Base-by-base conservation (phyloP, 176 grass and related monocot genomes). In the Aechmea fasciata region DNA sequence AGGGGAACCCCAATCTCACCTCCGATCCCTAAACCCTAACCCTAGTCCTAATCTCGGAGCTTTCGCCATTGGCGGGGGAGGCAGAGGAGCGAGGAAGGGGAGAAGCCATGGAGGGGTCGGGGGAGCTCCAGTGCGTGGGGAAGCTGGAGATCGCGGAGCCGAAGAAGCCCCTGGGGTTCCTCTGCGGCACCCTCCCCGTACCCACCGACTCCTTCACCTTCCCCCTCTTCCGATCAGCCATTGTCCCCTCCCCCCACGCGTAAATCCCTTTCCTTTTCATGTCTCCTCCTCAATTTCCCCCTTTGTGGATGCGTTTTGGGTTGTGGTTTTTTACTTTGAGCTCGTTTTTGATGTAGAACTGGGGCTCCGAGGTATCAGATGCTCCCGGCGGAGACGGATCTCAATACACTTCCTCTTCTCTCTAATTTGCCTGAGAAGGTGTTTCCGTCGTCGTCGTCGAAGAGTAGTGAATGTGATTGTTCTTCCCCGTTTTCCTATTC, bases 321-420 rank as follows among this genome's bases (percentile, higher is more conserved):
- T 64, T 12, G 52, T 83, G 64, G 72, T 69, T 72, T 50, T 50
- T 70, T 49, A 11, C 55, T 3, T n/a, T 83, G 41, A 33, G 64
- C 13, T 59, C 13, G 20, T 52, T 66, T 53, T 74, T 66, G 14
- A 26, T 90, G 73, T 73, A 97, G 94, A 70, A 90, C 71, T 57
- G 94, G 80, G 63, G 94, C 86, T 74, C 94, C 94, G 49, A 87
- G 87, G 75, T 97, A 97, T 71, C 94, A 97, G 83, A 97, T 97
- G 94, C 79, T 97, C 29, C 94, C 94, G 11, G 65, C 88, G 64
- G 89, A 97, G 79, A 97, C 94, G 69, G 89, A 97, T 77, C 94
- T 97, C 41, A 97, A 97, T 62, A 85, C 73, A 10, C 89, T 97
- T 2, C 94, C 94, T 14, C 24, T 85, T 41, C 78, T 92, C 49